Evolutionary conservation across 345 rosid genomes (phyloP), one percentile per base, ranked within the genome.

Genomic region (Populus pruinosa): DNA sequence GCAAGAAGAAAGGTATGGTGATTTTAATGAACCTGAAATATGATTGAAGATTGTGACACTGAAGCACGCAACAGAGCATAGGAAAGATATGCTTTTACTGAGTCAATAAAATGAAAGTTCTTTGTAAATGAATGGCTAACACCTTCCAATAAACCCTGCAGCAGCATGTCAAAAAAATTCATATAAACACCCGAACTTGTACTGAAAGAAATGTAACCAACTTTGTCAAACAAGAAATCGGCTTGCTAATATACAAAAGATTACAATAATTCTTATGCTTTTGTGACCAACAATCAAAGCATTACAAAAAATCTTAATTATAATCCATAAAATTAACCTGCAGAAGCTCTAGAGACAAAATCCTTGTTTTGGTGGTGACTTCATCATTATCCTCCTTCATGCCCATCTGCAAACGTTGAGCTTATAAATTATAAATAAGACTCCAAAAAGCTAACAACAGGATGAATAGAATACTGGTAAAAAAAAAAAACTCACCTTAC

Each of bases 371-470:
- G 75, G 83, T 89, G 27, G 99, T 93, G 80, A 96, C 92, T 83
- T 93, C 99, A 88, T 93, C 98, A 80, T 70, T 89, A 81, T 92
- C 99, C 88, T 96, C 99, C 87, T 93, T 96, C 99, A 93, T 96
- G 77, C 98, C 94, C 97, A 93, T 96, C 99, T 96, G 90, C 82
- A 81, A 38, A 71, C 4, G 68, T 73, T 75, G 64, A 68, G 78
- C 77, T 61, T 35, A 77, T 69, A 74, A 38, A 65, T 70, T 50
- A 78, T 71, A 78, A 69, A 44, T 41, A 43, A 82, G 71, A 55
- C 77, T 59, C 70, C 74, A 79, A 73, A 83, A 86, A 77, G 70
- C 49, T 39, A 74, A 76, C 39, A 83, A 55, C 18, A 70, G 77
- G 43, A 61, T 44, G n/a, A 63, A 70, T 41, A 70, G 47, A 77